Conservation (phyloP, 345 rosid species). For the Excoecaria cochinchinensis region DNA sequence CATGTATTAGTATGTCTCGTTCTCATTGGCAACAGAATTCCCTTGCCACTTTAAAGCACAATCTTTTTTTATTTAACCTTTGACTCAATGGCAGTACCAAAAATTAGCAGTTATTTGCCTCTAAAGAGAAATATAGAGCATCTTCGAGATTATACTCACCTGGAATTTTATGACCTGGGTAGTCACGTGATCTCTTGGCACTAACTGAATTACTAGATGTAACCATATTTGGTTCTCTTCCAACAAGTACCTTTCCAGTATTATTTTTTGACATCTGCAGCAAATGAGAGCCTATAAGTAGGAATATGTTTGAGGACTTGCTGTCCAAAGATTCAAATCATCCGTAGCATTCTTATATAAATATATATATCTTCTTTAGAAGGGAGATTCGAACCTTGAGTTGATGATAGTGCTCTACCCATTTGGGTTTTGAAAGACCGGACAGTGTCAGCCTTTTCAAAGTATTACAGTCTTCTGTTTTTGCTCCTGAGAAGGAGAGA, state of each 20-base stretch:
- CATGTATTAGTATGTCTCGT: neutral
- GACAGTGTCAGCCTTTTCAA: slow-evolving; percentile 61
- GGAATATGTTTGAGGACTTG: neutral
- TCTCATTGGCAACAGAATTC: neutral
- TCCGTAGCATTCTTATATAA: slow-evolving; percentile 3
- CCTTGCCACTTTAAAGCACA: neutral
- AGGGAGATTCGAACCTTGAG: slow-evolving; percentile 54
- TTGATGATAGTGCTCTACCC: slow-evolving; percentile 59
- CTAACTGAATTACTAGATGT: slow-evolving; percentile 36
- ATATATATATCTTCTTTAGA: neutral
- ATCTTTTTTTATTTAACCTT: neutral
- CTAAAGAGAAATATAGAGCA: slow-evolving; percentile 11
- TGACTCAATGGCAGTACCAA: neutral
- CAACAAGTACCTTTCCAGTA: slow-evolving; percentile 32
- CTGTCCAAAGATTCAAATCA: slow-evolving; percentile 12
- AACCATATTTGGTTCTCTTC: slow-evolving; percentile 36
- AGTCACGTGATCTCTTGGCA: slow-evolving; percentile 52
- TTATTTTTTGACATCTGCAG: slow-evolving; percentile 49
- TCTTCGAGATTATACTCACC: slow-evolving; percentile 40
- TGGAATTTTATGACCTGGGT: slow-evolving; percentile 47
- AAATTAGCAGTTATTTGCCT: neutral
- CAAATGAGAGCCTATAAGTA: slow-evolving; percentile 26
- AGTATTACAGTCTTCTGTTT: slow-evolving; percentile 57
- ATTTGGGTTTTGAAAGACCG: slow-evolving; percentile 52
- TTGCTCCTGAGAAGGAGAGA: slow-evolving; percentile 46